phyloP scores from a whole-genome alignment of 1,284 basidiomycete genomes.

The Sporisorium sorghi region DNA sequence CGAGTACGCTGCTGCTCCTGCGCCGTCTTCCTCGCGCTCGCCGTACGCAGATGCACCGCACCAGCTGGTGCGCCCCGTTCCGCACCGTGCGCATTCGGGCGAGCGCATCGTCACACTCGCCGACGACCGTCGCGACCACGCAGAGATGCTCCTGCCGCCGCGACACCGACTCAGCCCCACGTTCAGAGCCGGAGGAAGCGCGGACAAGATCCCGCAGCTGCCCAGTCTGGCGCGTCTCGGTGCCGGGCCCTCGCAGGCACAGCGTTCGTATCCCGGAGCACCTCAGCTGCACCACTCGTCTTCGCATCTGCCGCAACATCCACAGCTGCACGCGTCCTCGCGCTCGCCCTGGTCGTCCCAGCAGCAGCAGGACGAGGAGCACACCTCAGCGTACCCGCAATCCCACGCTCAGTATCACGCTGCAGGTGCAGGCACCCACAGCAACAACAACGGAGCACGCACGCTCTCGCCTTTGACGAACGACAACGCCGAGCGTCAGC shows the following conservation, averaged over 20 bases:
- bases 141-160: constrained; percentile 23
- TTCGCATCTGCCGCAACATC: constrained; percentile 13
- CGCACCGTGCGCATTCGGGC: constrained; percentile 12
- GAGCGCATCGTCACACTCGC: neutral
- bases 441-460: constrained; percentile 1
- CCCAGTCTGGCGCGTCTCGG: constrained; percentile 27
- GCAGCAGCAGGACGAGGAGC: constrained; percentile 4
- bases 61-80: constrained; percentile 18
- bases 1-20: neutral
- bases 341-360: constrained; percentile 4
- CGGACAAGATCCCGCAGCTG: constrained; percentile 19
- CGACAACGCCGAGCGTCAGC: constrained; percentile 4
- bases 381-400: neutral
- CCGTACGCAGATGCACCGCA: constrained; percentile 4
- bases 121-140: neutral
- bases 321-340: constrained; percentile 10
- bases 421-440: neutral
- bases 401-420: neutral
- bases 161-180: constrained; percentile 14
- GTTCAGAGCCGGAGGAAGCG: neutral
- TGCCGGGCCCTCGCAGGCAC: neutral
- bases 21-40: constrained; percentile 4
- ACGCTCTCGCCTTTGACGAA: constrained; percentile 10
- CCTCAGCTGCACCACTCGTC: constrained; percentile 9
- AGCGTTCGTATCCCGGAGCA: constrained; percentile 9